These are phyloP conservation scores for Penicillium sp. DNA, from an alignment of 2,329 filamentous ascomycete genomes.

Conservation along the genomic window DNA sequence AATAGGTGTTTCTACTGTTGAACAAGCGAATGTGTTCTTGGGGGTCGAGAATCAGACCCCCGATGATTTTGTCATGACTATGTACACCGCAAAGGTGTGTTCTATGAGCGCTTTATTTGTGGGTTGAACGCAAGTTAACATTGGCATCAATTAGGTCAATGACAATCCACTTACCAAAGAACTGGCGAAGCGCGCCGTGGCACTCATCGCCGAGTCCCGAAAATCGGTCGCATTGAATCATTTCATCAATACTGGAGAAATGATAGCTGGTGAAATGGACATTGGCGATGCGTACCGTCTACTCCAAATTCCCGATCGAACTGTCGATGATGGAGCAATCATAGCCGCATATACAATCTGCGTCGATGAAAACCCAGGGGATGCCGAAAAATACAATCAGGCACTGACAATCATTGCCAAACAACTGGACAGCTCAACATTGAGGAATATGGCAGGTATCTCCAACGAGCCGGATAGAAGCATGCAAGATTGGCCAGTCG, in stretches of 20 bases:
- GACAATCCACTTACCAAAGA: conserved; percentile 52
- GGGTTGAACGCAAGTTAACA: background rate
- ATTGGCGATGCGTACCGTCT: conserved; percentile 52
- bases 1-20: conserved; percentile 56
- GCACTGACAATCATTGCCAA: conserved; percentile 49
- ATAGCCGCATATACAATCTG: conserved; percentile 48
- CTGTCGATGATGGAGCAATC: conserved; percentile 50
- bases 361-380: conserved; percentile 45
- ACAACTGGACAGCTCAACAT: conserved; percentile 38
- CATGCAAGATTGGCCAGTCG: conserved; percentile 67
- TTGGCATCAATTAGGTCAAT: conserved; percentile 37
- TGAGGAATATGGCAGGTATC: conserved; percentile 34
- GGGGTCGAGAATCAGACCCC: conserved; percentile 49
- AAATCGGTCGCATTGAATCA: conserved; percentile 54
- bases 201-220: conserved; percentile 57
- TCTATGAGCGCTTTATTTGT: background rate
- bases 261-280: conserved; percentile 53
- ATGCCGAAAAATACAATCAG: conserved; percentile 44
- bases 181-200: conserved; percentile 54
- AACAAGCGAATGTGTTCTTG: conserved; percentile 63
- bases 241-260: conserved; percentile 53
- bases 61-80: conserved; percentile 58
- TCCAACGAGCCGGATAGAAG: conserved; percentile 30
- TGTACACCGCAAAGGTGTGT: conserved; percentile 56
- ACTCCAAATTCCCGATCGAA: conserved; percentile 53